Base-by-base conservation (phyloP, 2,329 filamentous ascomycete genomes). In the Cadophora sp. region DNA sequence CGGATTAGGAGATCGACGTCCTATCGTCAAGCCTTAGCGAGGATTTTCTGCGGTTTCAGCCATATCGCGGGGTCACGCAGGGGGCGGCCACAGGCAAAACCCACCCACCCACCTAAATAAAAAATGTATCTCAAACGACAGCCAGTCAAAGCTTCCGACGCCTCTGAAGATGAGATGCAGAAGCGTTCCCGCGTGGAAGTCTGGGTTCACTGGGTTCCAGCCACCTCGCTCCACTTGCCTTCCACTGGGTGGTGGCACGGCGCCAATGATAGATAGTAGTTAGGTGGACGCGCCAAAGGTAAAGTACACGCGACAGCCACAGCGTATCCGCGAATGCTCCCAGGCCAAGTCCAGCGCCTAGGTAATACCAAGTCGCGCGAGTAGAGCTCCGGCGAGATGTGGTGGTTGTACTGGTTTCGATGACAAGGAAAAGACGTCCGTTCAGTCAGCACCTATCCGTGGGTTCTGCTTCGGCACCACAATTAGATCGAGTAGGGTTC, bases 141-240 rank as follows among this genome's bases (percentile, higher is more conserved):
- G 58, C 74, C 71, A 75, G 70, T 74, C 72, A 72, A 72, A 71
- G 69, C 70, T 64, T 50, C 37, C 29, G 46, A 65, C 43, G 56
- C 43, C 48, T 50, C 22, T 40, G 48, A 69, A 73, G 68, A 72
- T 75, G 73, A 75, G 74, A 75, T 74, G 74, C 67, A 72, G 51
- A 69, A 64, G 68, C 64, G 34, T 55, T 58, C 19, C 58, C 27
- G 37, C 26, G 58, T 53, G 50, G 50, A 53, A 14, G 4, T 12
- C 22, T 31, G 60, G 40, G 16, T 16, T 27, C 43, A 50, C 60
- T 50, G 60, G 59, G 66, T 71, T 66, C 69, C 69, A 69, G 48
- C 37, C 27, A 43, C 31, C 24, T 37, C 16, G 16, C 9, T 37
- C 26, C 51, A 53, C 40, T 3, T 4, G 40, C 59, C 46, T 66